A percentile compares a stretch with the other conserved stretches of the same genome.
Evolutionary conservation across 257 asterid genomes (phyloP).

Genomic region (Solanum okadae): DNA sequence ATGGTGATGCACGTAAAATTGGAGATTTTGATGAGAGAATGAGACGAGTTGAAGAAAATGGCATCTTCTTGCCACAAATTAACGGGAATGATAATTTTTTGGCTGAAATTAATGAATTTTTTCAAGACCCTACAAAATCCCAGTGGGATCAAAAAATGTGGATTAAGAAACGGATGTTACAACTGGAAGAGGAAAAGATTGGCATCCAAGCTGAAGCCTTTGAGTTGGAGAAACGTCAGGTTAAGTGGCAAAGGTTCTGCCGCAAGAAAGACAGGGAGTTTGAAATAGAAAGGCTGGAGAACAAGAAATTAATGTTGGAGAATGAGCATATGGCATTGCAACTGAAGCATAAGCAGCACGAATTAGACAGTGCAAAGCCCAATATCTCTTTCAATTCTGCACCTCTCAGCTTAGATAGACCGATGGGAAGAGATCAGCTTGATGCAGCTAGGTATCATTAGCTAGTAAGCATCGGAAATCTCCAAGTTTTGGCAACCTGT

Average conservation of each 20-base stretch:
- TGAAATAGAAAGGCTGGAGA: constrained; percentile 23
- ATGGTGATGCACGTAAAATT: not conserved
- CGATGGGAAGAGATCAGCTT: constrained; percentile 9
- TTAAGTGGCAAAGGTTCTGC: constrained; percentile 31
- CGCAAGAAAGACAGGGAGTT: constrained; percentile 26
- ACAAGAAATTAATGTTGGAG: constrained; percentile 19
- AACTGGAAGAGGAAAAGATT: constrained; percentile 25
- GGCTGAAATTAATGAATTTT: constrained; percentile 18
- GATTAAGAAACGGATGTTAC: constrained; percentile 25
- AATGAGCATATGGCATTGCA: constrained; percentile 14
- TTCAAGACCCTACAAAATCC: constrained; percentile 20
- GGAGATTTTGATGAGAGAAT: not conserved
- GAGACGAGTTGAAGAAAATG: not conserved
- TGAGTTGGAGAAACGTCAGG: constrained; percentile 18
- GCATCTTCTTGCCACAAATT: not conserved
- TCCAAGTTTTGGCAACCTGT: not conserved
- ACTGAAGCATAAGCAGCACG: constrained; percentile 18
- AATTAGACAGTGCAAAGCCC: constrained; percentile 5
- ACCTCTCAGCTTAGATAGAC: constrained; percentile 6
- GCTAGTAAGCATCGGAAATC: not conserved
- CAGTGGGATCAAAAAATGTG: constrained; percentile 18
- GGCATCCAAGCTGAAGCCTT: constrained; percentile 26
- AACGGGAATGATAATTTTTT: constrained; percentile 1
- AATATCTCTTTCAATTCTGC: constrained; percentile 3
- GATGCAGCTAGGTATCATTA: constrained; percentile 9